Base-by-base conservation (phyloP, 139 green algal genomes). In the Micractinium conductrix region DNA sequence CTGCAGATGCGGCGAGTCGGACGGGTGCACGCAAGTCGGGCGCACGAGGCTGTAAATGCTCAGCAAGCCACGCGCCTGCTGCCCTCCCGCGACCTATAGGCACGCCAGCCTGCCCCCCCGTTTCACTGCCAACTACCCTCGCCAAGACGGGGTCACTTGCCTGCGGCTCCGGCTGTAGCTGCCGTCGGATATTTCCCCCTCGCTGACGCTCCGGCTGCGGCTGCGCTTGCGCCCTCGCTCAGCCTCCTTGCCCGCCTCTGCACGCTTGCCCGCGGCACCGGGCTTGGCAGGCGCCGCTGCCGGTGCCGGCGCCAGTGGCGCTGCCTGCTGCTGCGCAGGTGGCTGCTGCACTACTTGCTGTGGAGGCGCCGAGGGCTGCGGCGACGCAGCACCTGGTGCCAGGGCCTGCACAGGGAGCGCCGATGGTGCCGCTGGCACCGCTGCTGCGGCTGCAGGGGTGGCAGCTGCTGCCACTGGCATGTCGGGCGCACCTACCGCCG, bases 111-210 rank as follows among this genome's bases (percentile, higher is more conserved):
- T n/a, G n/a, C n/a, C n/a, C n/a, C n/a, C n/a, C n/a, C n/a, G n/a
- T n/a, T n/a, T n/a, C n/a, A n/a, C n/a, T n/a, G n/a, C n/a, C n/a
- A n/a, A n/a, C n/a, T n/a, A n/a, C n/a, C n/a, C n/a, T n/a, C n/a
- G n/a, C n/a, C n/a, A n/a, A n/a, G n/a, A n/a, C n/a, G n/a, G n/a
- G 63, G 30, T 50, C 33, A 74, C 68, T 74, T 74, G 68, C 68
- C 68, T 74, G 44, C 72, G 72, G 45, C 28, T 68, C 48, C 45
- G 74, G 14, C 74, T 80, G 74, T 44, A 48, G 45, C 74, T 80
- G 74, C 43, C 28, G 44, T 44, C 63, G 44, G n/a, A 30, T 9
- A 78, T 26, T 43, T 78, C 71, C 8, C 71, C 71, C 44, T 78
- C 71, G 16, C 68, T 74, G 5, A 45, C 48, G 45, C 74, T 80